A percentile compares a stretch with the other conserved stretches of the same genome.
Conservation (phyloP, 768 basidiomycete genomes). For the Lentinula raphanica region DNA sequence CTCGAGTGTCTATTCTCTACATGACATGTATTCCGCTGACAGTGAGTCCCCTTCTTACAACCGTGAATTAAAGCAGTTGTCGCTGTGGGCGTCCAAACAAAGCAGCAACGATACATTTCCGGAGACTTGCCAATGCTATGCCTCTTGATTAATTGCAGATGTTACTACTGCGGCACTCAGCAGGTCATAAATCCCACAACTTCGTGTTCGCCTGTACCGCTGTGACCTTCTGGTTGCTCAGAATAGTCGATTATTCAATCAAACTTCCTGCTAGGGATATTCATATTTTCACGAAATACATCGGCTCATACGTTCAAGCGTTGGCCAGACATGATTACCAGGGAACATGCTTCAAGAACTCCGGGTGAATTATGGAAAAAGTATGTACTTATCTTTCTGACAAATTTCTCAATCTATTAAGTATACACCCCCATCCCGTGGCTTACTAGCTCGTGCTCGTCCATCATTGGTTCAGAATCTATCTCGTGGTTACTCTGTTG, state of each 20-base stretch:
- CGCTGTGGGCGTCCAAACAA: not conserved
- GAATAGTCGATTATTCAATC: not conserved
- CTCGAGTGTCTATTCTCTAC: not conserved
- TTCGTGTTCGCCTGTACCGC: not conserved
- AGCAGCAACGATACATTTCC: not conserved
- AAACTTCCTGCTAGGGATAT: not conserved
- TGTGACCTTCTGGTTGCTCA: not conserved
- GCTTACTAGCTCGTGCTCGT: too few relatives aligned
- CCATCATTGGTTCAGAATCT: too few relatives aligned
- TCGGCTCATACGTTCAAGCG: too few relatives aligned
- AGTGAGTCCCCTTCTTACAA: not conserved
- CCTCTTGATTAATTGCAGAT: not conserved
- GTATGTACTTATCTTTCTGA: too few relatives aligned
- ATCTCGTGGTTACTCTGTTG: too few relatives aligned
- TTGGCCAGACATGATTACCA: too few relatives aligned
- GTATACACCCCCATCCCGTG: too few relatives aligned
- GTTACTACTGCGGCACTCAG: not conserved
- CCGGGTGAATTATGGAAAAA: too few relatives aligned
- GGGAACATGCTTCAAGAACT: too few relatives aligned
- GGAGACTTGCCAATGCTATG: not conserved
- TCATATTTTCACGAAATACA: too few relatives aligned
- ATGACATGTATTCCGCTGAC: conserved; percentile 2
- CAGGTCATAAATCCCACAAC: not conserved
- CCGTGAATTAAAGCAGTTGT: not conserved
- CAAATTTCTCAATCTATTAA: too few relatives aligned